A percentile compares a stretch with the other conserved stretches of the same genome.
phyloP scores from a whole-genome alignment of 257 asterid genomes.

The Striga asiatica region DNA sequence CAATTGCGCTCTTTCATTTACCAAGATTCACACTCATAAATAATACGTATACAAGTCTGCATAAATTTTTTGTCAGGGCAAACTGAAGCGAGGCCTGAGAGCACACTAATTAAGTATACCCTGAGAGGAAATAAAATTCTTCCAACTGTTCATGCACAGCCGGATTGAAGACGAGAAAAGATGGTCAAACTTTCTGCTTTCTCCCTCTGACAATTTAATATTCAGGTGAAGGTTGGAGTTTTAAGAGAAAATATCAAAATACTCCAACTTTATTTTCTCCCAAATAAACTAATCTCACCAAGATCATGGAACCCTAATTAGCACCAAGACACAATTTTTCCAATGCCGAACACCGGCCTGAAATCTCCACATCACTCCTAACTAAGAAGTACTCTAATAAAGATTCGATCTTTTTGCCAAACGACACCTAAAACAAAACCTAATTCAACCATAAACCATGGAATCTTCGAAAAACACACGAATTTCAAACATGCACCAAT shows the following conservation, averaged over 20 bases:
- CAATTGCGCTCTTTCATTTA: no score
- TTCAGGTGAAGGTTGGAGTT: background rate
- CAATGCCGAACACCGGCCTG: conserved; percentile 5
- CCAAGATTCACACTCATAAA: no score
- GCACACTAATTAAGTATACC: background rate
- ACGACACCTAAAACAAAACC: conserved; percentile 16
- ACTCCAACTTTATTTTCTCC: background rate
- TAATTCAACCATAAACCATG: conserved; percentile 13
- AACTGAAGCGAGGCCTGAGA: no score
- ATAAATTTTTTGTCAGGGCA: no score
- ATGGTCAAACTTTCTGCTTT: background rate
- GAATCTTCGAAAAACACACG: conserved; percentile 8
- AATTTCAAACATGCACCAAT: conserved; percentile 17
- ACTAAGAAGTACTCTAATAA: background rate
- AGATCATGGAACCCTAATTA: conserved; percentile 3
- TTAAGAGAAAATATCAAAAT: background rate
- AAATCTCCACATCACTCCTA: conserved; percentile 5
- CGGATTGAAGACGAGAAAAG: background rate
- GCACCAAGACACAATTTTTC: background rate
- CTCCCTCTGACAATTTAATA: background rate
- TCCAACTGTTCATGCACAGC: background rate
- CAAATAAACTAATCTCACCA: background rate
- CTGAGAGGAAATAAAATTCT: background rate
- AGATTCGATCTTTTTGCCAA: background rate
- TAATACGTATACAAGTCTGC: no score